phyloP scores from a whole-genome alignment of 768 basidiomycete species.

The Steccherinum ochraceum region DNA sequence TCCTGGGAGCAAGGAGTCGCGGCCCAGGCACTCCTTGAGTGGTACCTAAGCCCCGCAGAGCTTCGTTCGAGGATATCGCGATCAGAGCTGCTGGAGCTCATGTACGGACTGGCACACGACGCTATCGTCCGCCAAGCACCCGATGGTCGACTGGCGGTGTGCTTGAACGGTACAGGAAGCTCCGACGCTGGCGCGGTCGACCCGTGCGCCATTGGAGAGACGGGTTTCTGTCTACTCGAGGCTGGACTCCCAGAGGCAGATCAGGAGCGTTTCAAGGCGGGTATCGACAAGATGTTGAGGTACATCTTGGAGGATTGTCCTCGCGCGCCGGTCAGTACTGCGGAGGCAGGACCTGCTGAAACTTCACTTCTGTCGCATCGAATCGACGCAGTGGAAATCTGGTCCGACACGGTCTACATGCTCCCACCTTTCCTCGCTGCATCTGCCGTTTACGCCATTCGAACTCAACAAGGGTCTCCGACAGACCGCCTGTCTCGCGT shows the following conservation, averaged over 20 bases:
- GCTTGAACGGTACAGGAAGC: constrained; percentile 12
- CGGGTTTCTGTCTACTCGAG: constrained; percentile 9
- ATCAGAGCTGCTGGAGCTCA: constrained; percentile 9
- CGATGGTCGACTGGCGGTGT: constrained; percentile 11
- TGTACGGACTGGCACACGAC: constrained; percentile 14
- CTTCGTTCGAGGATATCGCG: not conserved
- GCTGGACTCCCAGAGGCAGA: not conserved
- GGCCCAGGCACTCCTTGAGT: constrained; percentile 17
- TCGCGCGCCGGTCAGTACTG: constrained; percentile 2
- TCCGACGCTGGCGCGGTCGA: constrained; percentile 13
- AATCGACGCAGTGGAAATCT: constrained; percentile 12
- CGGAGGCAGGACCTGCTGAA: not conserved
- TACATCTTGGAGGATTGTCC: constrained; percentile 12
- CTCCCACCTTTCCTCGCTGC: constrained; percentile 16
- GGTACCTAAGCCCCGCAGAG: constrained; percentile 1
- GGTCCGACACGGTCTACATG: constrained; percentile 19
- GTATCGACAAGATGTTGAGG: constrained; percentile 12
- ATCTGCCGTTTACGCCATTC: constrained; percentile 5
- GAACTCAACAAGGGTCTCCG: not conserved
- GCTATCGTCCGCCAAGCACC: constrained; percentile 11
- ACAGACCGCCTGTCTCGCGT: constrained; percentile 3
- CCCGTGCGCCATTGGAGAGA: constrained; percentile 15
- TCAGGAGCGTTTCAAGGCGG: not conserved
- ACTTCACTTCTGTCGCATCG: constrained; percentile 12
- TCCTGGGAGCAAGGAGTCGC: constrained; percentile 19